Percentiles rank a stretch among this genome's conserved stretches.
These are phyloP conservation scores for Diaporthe sp. DNA, from an alignment of 2,329 filamentous ascomycete genomes.

Conservation along the genomic window DNA sequence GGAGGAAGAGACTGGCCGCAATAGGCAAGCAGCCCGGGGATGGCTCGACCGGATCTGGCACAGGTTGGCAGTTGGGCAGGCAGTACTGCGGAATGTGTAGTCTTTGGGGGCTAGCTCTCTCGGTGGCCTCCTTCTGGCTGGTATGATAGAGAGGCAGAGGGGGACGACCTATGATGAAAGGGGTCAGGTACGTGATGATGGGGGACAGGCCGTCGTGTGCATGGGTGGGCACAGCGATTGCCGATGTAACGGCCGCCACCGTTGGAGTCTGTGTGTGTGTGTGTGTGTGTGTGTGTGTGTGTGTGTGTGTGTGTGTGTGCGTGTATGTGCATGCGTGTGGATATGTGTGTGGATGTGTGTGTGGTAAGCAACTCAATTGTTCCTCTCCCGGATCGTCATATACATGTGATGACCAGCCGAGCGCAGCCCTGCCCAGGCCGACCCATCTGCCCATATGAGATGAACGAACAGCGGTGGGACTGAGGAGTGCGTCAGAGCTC, in stretches of 20 bases:
- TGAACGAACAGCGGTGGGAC: no score
- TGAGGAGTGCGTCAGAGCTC: neutral
- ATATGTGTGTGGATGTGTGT: no score
- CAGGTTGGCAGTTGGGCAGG: neutral
- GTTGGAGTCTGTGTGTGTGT: neutral
- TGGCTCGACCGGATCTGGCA: conserved; percentile 25
- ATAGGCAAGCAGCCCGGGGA: conserved; percentile 25
- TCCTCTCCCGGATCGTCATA: neutral
- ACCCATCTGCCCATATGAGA: no score
- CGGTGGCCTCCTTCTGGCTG: neutral
- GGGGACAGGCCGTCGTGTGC: neutral
- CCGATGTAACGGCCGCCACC: conserved; percentile 26
- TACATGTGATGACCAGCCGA: neutral
- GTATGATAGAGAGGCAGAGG: no score
- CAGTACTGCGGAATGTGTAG: no score
- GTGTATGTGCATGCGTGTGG: no score
- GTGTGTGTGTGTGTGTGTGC: no score
- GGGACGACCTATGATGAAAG: no score
- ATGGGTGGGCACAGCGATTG: neutral
- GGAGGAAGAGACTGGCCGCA: conserved; percentile 1
- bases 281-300: no score
- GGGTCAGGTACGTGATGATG: no score
- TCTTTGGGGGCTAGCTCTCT: neutral
- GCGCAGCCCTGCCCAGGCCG: no score
- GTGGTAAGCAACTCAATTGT: neutral